Conservation (phyloP, 352 stramenopile genomes). For the Hyaloperonospora arabidopsidis region DNA sequence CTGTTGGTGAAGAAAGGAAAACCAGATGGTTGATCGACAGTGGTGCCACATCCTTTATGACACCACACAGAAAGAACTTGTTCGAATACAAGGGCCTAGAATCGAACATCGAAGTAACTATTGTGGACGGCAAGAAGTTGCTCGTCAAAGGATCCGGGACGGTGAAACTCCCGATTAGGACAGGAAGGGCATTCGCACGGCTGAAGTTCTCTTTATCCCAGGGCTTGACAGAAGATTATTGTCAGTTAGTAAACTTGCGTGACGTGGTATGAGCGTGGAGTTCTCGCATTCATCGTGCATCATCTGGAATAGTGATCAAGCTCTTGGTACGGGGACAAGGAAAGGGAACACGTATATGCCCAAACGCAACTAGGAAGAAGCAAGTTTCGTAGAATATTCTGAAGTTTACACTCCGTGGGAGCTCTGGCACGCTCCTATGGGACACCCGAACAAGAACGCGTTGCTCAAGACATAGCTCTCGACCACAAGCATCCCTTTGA, state of each 20-base stretch:
- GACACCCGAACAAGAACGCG: neutral
- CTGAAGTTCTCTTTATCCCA: neutral
- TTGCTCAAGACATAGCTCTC: neutral
- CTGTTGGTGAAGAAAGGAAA: neutral
- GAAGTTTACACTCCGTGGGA: neutral
- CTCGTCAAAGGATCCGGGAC: neutral
- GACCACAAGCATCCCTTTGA: neutral
- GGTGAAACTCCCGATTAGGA: neutral
- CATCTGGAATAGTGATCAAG: neutral
- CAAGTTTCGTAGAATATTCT: neutral
- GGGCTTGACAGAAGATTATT: neutral
- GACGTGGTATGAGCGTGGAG: neutral
- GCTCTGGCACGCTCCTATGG: neutral
- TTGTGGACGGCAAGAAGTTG: neutral
- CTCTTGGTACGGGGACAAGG: neutral
- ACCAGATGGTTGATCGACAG: neutral
- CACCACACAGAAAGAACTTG: neutral
- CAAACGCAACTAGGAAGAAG: neutral
- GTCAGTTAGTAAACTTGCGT: neutral
- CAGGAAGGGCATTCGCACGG: neutral
- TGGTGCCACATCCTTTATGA: neutral
- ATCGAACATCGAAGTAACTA: neutral
- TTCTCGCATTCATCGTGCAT: neutral
- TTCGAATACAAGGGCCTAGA: constrained; percentile 1
- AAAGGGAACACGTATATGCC: neutral